A percentile compares a stretch with the other conserved stretches of the same genome.
phyloP scores from a whole-genome alignment of 352 stramenopile species.

The Pythium angustatum region DNA sequence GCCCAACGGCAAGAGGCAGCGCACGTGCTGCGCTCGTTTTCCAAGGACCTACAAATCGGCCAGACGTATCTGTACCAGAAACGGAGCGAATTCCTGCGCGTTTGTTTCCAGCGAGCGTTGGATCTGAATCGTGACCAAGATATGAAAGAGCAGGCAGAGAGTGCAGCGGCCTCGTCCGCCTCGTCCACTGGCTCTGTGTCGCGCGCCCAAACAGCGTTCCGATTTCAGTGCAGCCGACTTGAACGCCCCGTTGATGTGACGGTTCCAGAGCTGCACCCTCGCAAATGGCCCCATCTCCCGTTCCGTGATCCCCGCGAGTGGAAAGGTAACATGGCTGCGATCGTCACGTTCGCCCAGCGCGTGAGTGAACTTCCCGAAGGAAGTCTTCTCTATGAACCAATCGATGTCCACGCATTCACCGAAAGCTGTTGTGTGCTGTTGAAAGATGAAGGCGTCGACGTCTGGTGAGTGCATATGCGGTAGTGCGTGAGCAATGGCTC shows the following conservation, averaged over 20 bases:
- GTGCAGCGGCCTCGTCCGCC: neutral
- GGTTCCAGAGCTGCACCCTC: conserved; percentile 44
- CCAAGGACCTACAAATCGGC: conserved; percentile 11
- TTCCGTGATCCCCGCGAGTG: conserved; percentile 54
- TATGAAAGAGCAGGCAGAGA: conserved; percentile 7
- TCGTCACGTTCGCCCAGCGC: conserved; percentile 48
- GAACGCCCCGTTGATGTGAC: conserved; percentile 41
- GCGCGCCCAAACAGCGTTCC: conserved; percentile 3
- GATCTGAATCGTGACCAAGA: conserved; percentile 41
- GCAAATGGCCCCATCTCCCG: conserved; percentile 74
- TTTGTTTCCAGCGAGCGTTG: conserved; percentile 56
- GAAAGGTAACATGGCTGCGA: conserved; percentile 37
- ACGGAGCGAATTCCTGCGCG: conserved; percentile 61
- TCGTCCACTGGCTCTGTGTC: neutral
- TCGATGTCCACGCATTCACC: conserved; percentile 49
- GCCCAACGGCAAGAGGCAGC: conserved; percentile 22
- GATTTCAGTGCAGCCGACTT: conserved; percentile 19
- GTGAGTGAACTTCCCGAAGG: conserved; percentile 52
- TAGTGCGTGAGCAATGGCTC: neutral
- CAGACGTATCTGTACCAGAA: conserved; percentile 58
- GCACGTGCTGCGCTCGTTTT: conserved; percentile 27
- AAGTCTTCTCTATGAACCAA: conserved; percentile 69
- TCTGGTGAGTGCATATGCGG: conserved; percentile 12
- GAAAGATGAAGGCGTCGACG: conserved; percentile 27
- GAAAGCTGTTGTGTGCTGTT: conserved; percentile 27